Conservation (phyloP, 306 rosid genomes). For the Vigna mungo region DNA sequence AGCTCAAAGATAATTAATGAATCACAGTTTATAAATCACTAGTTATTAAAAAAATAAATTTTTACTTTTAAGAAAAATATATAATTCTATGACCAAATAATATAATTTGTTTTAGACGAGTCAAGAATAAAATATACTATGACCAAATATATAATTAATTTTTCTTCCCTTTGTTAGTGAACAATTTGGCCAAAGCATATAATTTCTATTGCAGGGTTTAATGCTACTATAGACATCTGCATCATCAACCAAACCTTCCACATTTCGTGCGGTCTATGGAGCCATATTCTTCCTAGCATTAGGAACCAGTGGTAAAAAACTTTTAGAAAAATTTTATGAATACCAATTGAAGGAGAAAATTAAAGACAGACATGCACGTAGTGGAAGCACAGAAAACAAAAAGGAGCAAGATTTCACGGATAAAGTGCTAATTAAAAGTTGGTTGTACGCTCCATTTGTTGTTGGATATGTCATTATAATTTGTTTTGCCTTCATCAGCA, state of each 20-base stretch:
- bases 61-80: too few species aligned
- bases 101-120: too few species aligned
- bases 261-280: not conserved
- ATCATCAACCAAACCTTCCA: not conserved
- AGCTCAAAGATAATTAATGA: too few species aligned
- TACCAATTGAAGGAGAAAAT: not conserved
- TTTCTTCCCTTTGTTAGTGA: too few species aligned
- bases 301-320: not conserved
- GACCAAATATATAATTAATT: too few species aligned
- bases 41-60: too few species aligned
- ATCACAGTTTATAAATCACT: too few species aligned
- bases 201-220: conserved; percentile 5
- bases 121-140: too few species aligned
- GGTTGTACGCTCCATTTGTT: not conserved
- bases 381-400: too few species aligned
- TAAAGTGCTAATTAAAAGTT: not conserved
- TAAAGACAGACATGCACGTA: not conserved
- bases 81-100: too few species aligned
- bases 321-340: not conserved
- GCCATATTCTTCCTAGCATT: not conserved
- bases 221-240: not conserved
- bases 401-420: not conserved
- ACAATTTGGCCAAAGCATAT: too few species aligned
- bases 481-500: not conserved
- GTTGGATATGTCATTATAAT: not conserved